phyloP scores from a whole-genome alignment of 768 basidiomycete genomes.

The Agrocybe pediades region DNA sequence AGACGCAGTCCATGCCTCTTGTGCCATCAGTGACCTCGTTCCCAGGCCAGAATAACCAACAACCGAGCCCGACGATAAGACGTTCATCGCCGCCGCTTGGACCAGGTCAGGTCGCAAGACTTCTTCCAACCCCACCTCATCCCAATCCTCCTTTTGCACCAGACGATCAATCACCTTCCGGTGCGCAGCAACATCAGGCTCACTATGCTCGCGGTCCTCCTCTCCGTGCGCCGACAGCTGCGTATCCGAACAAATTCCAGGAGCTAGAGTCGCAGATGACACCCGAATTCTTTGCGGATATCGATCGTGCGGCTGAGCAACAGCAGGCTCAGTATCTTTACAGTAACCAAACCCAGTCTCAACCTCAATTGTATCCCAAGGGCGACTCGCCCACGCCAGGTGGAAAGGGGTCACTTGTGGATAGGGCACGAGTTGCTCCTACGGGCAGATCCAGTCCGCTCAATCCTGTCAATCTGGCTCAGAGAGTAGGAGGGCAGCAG shows the following conservation, averaged over 20 bases:
- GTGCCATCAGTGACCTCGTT: slow-evolving; percentile 59
- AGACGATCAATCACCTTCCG: slow-evolving; percentile 36
- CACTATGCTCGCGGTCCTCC: slow-evolving; percentile 65
- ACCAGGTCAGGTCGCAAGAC: slow-evolving; percentile 34
- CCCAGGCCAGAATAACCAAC: slow-evolving; percentile 38
- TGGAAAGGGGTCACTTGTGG: slow-evolving; percentile 52
- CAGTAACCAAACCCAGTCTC: slow-evolving; percentile 11
- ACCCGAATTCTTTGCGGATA: slow-evolving; percentile 68
- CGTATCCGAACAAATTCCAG: slow-evolving; percentile 59
- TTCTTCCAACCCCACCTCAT: slow-evolving; percentile 48
- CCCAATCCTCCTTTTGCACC: slow-evolving; percentile 34
- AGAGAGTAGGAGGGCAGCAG: neutral
- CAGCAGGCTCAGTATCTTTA: slow-evolving; percentile 55
- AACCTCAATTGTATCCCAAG: slow-evolving; percentile 32
- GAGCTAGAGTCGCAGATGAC: slow-evolving; percentile 67
- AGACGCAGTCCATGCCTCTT: slow-evolving; percentile 63
- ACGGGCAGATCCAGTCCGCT: slow-evolving; percentile 59
- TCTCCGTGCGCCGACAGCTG: slow-evolving; percentile 53
- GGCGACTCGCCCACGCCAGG: slow-evolving; percentile 42
- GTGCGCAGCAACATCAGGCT: slow-evolving; percentile 34
- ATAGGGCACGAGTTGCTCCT: slow-evolving; percentile 47
- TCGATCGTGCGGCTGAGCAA: slow-evolving; percentile 70
- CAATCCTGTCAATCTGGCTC: slow-evolving; percentile 38
- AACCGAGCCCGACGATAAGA: slow-evolving; percentile 47
- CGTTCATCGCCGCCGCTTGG: slow-evolving; percentile 37